Evolutionary conservation across 768 basidiomycete species (phyloP).

Genomic region (Botryobasidium botryosum): DNA sequence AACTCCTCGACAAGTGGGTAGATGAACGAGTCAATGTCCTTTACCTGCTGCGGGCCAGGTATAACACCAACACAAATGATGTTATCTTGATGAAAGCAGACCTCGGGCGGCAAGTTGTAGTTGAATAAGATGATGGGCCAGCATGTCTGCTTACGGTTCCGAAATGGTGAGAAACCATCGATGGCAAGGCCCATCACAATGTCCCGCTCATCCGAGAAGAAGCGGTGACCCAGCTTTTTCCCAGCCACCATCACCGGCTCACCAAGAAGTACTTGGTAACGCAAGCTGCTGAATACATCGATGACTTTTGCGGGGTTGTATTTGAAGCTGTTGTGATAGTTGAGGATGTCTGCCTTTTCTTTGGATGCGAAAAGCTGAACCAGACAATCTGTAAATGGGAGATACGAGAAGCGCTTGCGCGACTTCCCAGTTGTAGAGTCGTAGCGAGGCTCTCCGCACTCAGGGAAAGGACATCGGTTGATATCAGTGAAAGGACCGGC

Average conservation of each 20-base stretch:
- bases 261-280: constrained; percentile 18
- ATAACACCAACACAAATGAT: constrained; percentile 28
- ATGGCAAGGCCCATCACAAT: constrained; percentile 27
- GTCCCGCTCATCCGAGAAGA: constrained; percentile 26
- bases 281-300: constrained; percentile 24
- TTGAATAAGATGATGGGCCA: constrained; percentile 30
- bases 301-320: constrained; percentile 14
- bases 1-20: constrained; percentile 24
- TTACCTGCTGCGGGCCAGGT: constrained; percentile 29
- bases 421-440: background rate
- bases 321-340: constrained; percentile 18
- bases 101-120: constrained; percentile 27
- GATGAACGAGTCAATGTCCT: constrained; percentile 25
- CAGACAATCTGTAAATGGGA: constrained; percentile 26
- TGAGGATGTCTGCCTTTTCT: constrained; percentile 15
- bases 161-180: constrained; percentile 29
- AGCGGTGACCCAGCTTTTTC: constrained; percentile 14
- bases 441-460: background rate
- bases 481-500: background rate
- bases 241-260: constrained; percentile 15
- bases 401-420: constrained; percentile 20
- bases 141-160: constrained; percentile 18
- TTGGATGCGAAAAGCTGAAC: constrained; percentile 15
- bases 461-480: background rate
- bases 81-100: constrained; percentile 21